These are phyloP conservation scores for Phytophthora pisi DNA, from an alignment of 352 stramenopile species.

Conservation along the genomic window DNA sequence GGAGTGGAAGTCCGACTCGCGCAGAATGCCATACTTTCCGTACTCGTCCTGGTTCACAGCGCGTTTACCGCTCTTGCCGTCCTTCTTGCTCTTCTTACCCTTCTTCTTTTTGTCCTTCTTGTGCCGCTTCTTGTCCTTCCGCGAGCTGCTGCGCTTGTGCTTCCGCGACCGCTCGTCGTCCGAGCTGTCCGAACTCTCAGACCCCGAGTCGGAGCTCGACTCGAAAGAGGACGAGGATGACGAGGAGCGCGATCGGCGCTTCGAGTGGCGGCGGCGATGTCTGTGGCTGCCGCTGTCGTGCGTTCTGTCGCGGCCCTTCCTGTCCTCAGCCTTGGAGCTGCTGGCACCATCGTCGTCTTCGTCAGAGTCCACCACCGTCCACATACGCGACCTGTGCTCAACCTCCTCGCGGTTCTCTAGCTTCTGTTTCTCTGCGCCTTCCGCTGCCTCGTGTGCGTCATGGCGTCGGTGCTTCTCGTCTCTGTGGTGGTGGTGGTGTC, in stretches of 20 bases:
- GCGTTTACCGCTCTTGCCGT: slow-evolving; percentile 33
- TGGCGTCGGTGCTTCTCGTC: slow-evolving; percentile 14
- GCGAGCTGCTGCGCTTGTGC: slow-evolving; percentile 31
- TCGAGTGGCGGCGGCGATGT: slow-evolving; percentile 20
- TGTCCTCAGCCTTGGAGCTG: slow-evolving; percentile 4
- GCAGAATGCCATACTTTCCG: slow-evolving; percentile 97
- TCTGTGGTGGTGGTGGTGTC: slow-evolving; percentile 1
- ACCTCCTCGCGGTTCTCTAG: slow-evolving; percentile 45
- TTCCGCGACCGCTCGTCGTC: slow-evolving; percentile 38
- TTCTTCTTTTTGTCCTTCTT: slow-evolving; percentile 38
- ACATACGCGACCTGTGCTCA: slow-evolving; percentile 48
- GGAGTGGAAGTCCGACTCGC: slow-evolving; percentile 90
- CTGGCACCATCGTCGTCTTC: slow-evolving; percentile 8
- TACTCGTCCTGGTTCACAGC: slow-evolving; percentile 93
- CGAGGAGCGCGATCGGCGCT: slow-evolving; percentile 35
- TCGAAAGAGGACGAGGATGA: slow-evolving; percentile 26
- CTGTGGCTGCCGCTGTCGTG: slow-evolving; percentile 10
- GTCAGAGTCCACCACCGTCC: slow-evolving; percentile 52
- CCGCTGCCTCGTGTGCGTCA: neutral
- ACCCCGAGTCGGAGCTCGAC: slow-evolving; percentile 29
- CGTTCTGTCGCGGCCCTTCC: slow-evolving; percentile 4
- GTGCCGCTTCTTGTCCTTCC: slow-evolving; percentile 42
- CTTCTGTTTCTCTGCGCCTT: slow-evolving; percentile 30
- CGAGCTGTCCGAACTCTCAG: slow-evolving; percentile 44
- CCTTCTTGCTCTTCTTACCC: slow-evolving; percentile 32